Evolutionary conservation across 306 rosid genomes (phyloP).

Genomic region (Glycyrrhiza uralensis): DNA sequence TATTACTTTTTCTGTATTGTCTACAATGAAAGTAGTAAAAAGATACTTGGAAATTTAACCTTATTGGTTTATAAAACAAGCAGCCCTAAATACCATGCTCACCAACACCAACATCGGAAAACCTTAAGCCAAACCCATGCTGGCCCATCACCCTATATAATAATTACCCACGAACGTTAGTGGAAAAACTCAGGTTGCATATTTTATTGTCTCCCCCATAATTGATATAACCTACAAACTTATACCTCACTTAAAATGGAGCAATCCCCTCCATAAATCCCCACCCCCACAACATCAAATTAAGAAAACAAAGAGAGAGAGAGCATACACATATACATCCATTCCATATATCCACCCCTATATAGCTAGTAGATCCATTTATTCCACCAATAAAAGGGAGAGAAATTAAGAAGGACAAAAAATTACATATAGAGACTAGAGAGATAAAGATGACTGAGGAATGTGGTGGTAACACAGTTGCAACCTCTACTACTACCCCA

Average conservation of each 20-base stretch:
- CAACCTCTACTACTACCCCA: constrained; percentile 49
- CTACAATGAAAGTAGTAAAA: not conserved
- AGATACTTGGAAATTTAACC: not conserved
- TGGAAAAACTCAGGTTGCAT: constrained; percentile 80
- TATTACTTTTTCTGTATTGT: too few relatives aligned
- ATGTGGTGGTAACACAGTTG: constrained; percentile 58
- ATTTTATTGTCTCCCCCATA: constrained; percentile 67
- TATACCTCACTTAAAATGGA: constrained; percentile 58
- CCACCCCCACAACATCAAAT: constrained; percentile 29
- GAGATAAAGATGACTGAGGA: constrained; percentile 57
- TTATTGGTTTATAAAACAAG: not conserved
- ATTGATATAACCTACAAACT: constrained; percentile 45
- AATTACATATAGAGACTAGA: not conserved
- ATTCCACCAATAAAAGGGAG: constrained; percentile 17
- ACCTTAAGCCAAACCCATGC: constrained; percentile 32
- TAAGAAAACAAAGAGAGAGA: constrained; percentile 14
- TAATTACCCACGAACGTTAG: constrained; percentile 80
- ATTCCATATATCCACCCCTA: too few relatives aligned
- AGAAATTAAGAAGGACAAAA: not conserved
- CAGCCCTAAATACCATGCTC: constrained; percentile 21
- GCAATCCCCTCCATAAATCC: constrained; percentile 40
- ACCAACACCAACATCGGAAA: constrained; percentile 19
- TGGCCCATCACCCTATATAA: constrained; percentile 54
- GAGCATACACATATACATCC: not conserved
- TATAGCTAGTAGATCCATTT: not conserved